These are phyloP conservation scores for Erigeron canadensis DNA, from an alignment of 129 eudicot species.

Conservation along the genomic window DNA sequence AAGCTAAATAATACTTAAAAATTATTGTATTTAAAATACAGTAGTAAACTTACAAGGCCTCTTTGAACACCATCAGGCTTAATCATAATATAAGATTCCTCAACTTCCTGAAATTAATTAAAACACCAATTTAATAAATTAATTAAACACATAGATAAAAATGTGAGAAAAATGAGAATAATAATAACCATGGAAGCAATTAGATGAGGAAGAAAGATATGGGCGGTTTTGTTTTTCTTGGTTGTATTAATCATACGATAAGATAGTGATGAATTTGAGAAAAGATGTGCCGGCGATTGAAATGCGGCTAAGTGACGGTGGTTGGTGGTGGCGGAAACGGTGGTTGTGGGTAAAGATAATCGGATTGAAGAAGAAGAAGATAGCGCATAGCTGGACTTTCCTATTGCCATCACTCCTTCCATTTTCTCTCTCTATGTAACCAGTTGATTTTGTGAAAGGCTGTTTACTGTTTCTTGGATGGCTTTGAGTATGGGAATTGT, in stretches of 20 bases:
- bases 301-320: slow-evolving; percentile 63
- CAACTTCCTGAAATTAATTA: slow-evolving; percentile 52
- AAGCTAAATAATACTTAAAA: neutral
- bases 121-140: neutral
- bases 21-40: neutral
- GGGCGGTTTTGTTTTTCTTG: slow-evolving; percentile 37
- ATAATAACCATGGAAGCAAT: slow-evolving; percentile 59
- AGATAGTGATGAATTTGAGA: slow-evolving; percentile 38
- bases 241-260: slow-evolving; percentile 36
- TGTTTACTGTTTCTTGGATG: neutral
- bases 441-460: slow-evolving; percentile 17
- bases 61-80: slow-evolving; percentile 99
- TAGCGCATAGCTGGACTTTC: slow-evolving; percentile 25
- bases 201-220: slow-evolving; percentile 73
- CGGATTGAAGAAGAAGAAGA: slow-evolving; percentile 35
- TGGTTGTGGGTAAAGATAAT: slow-evolving; percentile 34
- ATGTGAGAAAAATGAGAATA: neutral
- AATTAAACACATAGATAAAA: neutral
- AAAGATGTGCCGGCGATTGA: slow-evolving; percentile 50
- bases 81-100: slow-evolving; percentile 89
- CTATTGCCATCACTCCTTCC: slow-evolving; percentile 39
- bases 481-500: slow-evolving; percentile 8
- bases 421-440: slow-evolving; percentile 24
- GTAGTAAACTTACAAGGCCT: slow-evolving; percentile 66
- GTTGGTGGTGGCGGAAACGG: slow-evolving; percentile 32